A percentile compares a stretch with the other conserved stretches of the same genome.
Evolutionary conservation across 495 filamentous ascomycete genomes (phyloP).

Genomic region (Tuber borchii): DNA sequence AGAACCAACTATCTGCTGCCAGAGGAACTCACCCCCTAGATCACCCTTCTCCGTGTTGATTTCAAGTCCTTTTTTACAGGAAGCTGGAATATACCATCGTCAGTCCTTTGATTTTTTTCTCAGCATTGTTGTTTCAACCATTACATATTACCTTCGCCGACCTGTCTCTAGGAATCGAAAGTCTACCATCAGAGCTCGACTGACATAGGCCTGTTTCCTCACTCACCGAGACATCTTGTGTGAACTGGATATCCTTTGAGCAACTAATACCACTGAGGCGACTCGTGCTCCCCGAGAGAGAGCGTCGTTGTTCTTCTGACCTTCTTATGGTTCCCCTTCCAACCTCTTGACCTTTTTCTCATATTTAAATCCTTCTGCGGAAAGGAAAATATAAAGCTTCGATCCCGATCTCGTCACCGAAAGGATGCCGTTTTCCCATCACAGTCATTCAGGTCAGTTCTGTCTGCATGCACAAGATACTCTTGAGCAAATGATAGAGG

Average conservation of each 20-base stretch:
- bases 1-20: not conserved
- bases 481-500: constrained; percentile 73
- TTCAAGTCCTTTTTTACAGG: not conserved
- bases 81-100: not conserved
- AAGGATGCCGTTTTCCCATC: constrained; percentile 93
- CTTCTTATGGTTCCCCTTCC: not conserved
- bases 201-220: not conserved
- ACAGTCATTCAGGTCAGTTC: constrained; percentile 97
- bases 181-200: not conserved
- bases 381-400: not conserved
- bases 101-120: not conserved
- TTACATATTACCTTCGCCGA: not conserved
- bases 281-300: not conserved
- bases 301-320: not conserved
- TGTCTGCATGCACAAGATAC: constrained; percentile 81
- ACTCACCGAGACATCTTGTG: not conserved
- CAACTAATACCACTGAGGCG: not conserved
- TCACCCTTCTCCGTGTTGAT: not conserved
- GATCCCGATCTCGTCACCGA: constrained; percentile 7
- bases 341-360: not conserved
- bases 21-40: not conserved
- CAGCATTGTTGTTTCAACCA: not conserved
- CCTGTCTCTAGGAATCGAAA: not conserved
- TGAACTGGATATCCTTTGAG: not conserved
- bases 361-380: not conserved